Base-by-base conservation (phyloP, 1,284 basidiomycete species). In the Ustilago nuda region DNA sequence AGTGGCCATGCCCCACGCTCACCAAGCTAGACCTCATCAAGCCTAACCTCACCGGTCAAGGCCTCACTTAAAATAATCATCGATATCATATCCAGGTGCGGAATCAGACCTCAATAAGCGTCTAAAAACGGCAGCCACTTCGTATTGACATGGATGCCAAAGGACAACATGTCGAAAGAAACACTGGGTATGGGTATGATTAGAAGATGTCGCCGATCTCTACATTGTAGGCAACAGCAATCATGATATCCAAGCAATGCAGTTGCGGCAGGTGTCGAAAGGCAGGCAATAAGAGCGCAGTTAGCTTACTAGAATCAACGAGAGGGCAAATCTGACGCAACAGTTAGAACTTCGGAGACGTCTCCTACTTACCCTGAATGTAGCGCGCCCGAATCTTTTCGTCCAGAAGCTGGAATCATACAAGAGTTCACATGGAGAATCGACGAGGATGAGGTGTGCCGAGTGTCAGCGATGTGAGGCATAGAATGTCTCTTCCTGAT, bases 141-240 rank as follows among this genome's bases (percentile, higher is more conserved):
- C 23, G 23, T 48, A 48, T 4, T n/a, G 46, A n/a, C 7, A 48
- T 19, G 9, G 17, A 15, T 48, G 12, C 2, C 3, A 48, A 11
- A 39, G 9, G 37, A 9, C 37, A 39, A 11, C 37, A 39, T 39
- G 9, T 39, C 9, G 37, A 17, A 9, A 17, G 37, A 39, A 39
- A 9, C 9, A 11, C 19, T 15, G 45, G 19, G 45, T 17, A 27
- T 32, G 23, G n/a, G 43, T n/a, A 15, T 23, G 9, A 3, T 41
- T 57, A 69, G 30, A 78, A 80, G 59, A 76, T 76, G 56, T 80
- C 79, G 64, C 79, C 79, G 15, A 80, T 68, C 46, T 80, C 79
- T 80, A 46, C 12, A 23, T 3, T n/a, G 8, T 7, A 6, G 12
- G 48, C 13, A 32, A 15, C 23, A 32, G 48, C 13, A 4, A 13